Base-by-base conservation (phyloP, 169 alveolate genomes). In the Amoebophrya sp. region DNA sequence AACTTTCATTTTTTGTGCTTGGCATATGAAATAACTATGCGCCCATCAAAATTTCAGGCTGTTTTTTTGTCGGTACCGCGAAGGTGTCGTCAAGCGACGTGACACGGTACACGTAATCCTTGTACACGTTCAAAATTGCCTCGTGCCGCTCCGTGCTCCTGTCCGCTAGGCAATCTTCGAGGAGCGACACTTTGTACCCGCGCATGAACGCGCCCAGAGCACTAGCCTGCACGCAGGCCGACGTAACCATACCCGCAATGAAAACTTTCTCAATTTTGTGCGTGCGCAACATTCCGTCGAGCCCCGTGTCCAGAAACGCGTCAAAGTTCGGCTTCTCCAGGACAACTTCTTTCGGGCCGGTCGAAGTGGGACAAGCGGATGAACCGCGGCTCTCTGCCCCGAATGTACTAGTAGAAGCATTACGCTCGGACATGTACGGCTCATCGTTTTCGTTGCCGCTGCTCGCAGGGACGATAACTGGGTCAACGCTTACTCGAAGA, bases 281-380 rank as follows among this genome's bases (percentile, higher is more conserved):
- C 83, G 32, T 2, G 7, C 18, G 29, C 83, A 66, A 25, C 7
- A 66, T 66, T 0, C 83, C 83, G 35, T 66, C 83, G 29, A 66
- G 35, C 29, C 32, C 12, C 83, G 83, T 66, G 83, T 66, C 83
- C 38, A 66, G 83, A n/a, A 66, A 66, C 38, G 83, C 83, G 83
- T 66, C 83, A 25, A 66, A 66, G 35, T 66, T 66, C 10, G 83
- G 83, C 83, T 66, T 66, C 29, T 66, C 38, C 35, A 66, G 10
- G 83, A 66, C 10, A 66, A 66, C 35, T 25, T 66, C 83, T 12
- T 2, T 41, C 54, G 54, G 35, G 66, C 66, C 18, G 66, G 66
- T 18, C 29, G n/a, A n/a, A n/a, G n/a, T n/a, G n/a, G n/a, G n/a
- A n/a, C n/a, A n/a, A n/a, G n/a, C n/a, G n/a, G n/a, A n/a, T n/a